Percentiles rank a stretch among this genome's conserved stretches.
These are phyloP conservation scores for Coemansia sp. DNA, from an alignment of 192 early-diverging fungal genomes.

Conservation along the genomic window DNA sequence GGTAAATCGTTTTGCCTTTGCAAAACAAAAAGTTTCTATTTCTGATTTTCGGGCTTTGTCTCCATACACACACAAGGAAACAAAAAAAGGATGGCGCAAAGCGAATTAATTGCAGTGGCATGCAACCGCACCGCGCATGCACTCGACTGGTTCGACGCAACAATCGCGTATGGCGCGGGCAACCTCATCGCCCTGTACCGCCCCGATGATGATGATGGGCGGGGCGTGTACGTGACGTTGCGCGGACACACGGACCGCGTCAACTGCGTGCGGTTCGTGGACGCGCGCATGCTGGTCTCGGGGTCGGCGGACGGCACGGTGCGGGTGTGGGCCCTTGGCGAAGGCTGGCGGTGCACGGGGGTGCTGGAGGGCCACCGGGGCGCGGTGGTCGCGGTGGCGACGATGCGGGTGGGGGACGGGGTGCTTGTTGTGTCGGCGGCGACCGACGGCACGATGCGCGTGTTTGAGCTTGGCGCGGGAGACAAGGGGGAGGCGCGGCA, in stretches of 20 bases:
- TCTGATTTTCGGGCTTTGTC: not conserved
- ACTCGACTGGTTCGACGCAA: constrained; percentile 16
- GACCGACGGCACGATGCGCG: constrained; percentile 29
- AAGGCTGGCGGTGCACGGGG: constrained; percentile 62
- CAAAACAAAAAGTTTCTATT: not conserved
- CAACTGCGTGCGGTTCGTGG: constrained; percentile 66
- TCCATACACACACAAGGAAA: not conserved
- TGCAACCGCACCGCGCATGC: constrained; percentile 47
- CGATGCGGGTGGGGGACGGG: not conserved
- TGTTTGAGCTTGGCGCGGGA: constrained; percentile 7
- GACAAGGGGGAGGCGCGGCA: constrained; percentile 56
- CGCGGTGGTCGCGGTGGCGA: constrained; percentile 63
- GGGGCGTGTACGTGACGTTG: constrained; percentile 57
- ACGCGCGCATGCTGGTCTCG: constrained; percentile 63
- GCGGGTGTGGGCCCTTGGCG: constrained; percentile 64
- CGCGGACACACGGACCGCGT: constrained; percentile 76
- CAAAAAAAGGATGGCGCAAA: constrained; percentile 1
- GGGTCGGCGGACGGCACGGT: constrained; percentile 79
- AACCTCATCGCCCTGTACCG: constrained; percentile 69
- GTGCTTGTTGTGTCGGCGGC: constrained; percentile 13
- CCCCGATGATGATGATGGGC: constrained; percentile 64
- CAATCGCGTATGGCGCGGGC: constrained; percentile 71
- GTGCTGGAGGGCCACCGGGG: constrained; percentile 66
- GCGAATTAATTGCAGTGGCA: constrained; percentile 30
- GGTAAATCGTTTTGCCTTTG: not conserved